Conservation (phyloP, 2,329 filamentous ascomycete species). For the Verticillium albo-atrum region DNA sequence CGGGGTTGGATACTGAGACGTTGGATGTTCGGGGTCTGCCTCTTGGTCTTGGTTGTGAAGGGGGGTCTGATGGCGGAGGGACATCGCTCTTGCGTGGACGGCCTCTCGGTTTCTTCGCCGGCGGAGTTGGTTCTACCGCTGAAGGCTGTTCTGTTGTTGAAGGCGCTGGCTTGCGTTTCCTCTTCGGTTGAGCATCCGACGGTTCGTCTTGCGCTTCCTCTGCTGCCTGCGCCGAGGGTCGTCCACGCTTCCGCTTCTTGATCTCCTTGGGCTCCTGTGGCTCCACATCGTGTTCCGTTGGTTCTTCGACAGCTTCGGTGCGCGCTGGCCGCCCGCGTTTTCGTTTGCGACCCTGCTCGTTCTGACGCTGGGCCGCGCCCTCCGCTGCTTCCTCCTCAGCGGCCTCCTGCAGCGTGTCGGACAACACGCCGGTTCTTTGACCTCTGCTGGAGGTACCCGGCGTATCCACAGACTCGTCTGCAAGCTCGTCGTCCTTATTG, state of each 20-base stretch:
- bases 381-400: neutral
- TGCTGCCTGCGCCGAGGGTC: slow-evolving; percentile 16
- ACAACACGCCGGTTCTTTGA: neutral
- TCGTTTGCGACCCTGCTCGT: slow-evolving; percentile 25
- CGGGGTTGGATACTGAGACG: neutral
- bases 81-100: slow-evolving; percentile 1
- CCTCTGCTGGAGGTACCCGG: neutral
- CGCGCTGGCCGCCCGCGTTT: slow-evolving; percentile 38
- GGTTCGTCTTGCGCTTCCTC: neutral
- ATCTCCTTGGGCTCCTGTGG: slow-evolving; percentile 2
- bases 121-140: slow-evolving; percentile 10
- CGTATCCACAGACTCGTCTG: neutral
- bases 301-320: slow-evolving; percentile 21
- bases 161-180: neutral
- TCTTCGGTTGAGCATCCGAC: neutral
- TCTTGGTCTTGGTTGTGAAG: neutral
- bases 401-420: neutral
- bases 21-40: slow-evolving; percentile 6
- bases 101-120: slow-evolving; percentile 1
- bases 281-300: slow-evolving; percentile 12
- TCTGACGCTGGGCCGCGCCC: neutral
- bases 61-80: neutral
- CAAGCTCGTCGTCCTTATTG: neutral
- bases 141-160: neutral
- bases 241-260: slow-evolving; percentile 21